These are phyloP conservation scores for Calonectria multiphialidica DNA, from an alignment of 2,329 filamentous ascomycete genomes.

Conservation along the genomic window DNA sequence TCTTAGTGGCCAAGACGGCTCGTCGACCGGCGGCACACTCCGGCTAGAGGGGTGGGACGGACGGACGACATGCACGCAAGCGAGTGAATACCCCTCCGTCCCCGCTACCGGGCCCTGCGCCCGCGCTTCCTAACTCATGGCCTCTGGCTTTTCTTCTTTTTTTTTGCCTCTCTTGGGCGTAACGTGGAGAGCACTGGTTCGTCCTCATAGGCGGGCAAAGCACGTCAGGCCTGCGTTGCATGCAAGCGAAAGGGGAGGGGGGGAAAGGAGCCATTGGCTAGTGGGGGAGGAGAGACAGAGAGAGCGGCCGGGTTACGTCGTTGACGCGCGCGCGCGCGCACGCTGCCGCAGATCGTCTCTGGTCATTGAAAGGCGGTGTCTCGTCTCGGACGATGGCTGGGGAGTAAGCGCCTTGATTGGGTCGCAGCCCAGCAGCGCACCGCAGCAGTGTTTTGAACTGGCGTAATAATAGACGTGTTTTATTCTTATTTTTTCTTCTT, in stretches of 20 bases:
- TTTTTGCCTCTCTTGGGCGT: slow-evolving; percentile 9
- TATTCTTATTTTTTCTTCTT: background rate
- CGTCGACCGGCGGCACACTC: background rate
- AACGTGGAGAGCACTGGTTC: slow-evolving; percentile 39
- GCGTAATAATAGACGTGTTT: background rate
- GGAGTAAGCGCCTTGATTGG: background rate
- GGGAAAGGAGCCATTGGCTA: too few species aligned
- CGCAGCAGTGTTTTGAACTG: slow-evolving; percentile 18
- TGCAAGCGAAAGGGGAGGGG: slow-evolving; percentile 22
- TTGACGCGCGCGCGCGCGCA: background rate
- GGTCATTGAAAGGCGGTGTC: slow-evolving; percentile 15
- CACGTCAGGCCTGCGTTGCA: slow-evolving; percentile 29
- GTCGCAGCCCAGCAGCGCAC: background rate
- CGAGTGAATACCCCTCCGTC: background rate
- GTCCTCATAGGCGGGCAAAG: slow-evolving; percentile 10
- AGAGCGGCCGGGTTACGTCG: too few species aligned
- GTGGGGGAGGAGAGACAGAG: too few species aligned
- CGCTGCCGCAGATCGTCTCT: background rate
- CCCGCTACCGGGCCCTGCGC: background rate
- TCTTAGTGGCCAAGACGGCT: background rate
- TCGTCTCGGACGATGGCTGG: slow-evolving; percentile 12
- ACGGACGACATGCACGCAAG: background rate
- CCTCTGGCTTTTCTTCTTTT: too few species aligned
- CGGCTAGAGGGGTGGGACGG: background rate
- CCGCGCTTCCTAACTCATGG: too few species aligned